Base-by-base conservation (phyloP, 805 yeast genomes). In the Starmerella floricola region DNA sequence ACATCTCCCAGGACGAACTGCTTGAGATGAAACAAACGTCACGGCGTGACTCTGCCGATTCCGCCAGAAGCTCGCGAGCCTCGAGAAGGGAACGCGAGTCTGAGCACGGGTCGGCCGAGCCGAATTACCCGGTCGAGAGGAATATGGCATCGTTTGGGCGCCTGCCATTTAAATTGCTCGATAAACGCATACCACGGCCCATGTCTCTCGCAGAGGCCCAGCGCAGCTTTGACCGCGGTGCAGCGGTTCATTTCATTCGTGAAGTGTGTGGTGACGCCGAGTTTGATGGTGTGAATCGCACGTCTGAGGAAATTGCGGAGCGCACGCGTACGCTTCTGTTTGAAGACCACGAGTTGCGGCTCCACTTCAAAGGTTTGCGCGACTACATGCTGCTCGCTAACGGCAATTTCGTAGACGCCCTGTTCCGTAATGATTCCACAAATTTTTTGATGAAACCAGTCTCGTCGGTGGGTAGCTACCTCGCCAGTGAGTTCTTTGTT, bases 321-420 rank as follows among this genome's bases (percentile, higher is more conserved):
- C 73, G 66, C 46, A 66, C 81, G 36, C 71, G 75, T 18, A 46
- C 59, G 10, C 57, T 74, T 2, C 52, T 86, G 2, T 65, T 71
- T 39, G 61, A 62, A 2, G 73, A 75, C 46, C 71, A 67, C 50
- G 61, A 68, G 31, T 58, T 79, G 29, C 60, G 64, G 31, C 60
- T 64, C 10, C 84, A 81, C 49, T 56, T 88, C n/a, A 55, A 58
- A 4, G 77, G 76, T 34, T 63, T 83, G 42, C 79, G 79, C 47
- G 73, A 72, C 45, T 74, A 79, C 44, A 63, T 86, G 52, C 59
- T 91, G 32, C 76, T 83, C 67, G 74, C 77, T 5, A 74, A 72
- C 42, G 84, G 88, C n/a, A 95, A 88, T 57, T 80, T 88, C 47
- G 74, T 82, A n/a, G 77, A 81, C 38, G 52, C 73, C 1, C 59